Base-by-base conservation (phyloP, 139 green algal species). In the Yamagishiella unicocca region DNA sequence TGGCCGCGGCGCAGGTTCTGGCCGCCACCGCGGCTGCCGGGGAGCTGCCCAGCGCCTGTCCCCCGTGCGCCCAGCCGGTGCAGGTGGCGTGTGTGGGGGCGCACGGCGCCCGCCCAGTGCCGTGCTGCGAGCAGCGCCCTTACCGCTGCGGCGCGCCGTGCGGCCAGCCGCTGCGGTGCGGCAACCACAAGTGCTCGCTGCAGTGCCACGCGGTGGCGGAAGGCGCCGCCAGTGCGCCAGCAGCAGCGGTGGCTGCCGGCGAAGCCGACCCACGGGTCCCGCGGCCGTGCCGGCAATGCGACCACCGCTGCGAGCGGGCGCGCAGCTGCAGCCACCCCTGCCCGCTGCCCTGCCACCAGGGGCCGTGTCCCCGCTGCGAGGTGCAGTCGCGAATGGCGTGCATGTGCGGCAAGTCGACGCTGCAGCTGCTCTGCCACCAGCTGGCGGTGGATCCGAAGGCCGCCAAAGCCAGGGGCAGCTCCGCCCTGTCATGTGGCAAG, bases 311-410 rank as follows among this genome's bases (percentile, higher is more conserved):
- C 83, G 72, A 78, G 33, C 42, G 62, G 42, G n/a, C 66, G 19
- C 83, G 90, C 14, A 58, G 78, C 10, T 97, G 95, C 90, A 50
- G 19, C 31, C 95, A 97, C 87, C 12, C 89, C 46, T 97, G 95
- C 91, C 73, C 83, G 25, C 72, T 87, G 46, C 31, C 38, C 33
- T 97, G 95, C 87, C 94, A 97, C 87, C 70, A 83, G 8, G 89
- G 84, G 0, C 24, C 46, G 22, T 95, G 94, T 87, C 72, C 88
- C 8, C 64, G 87, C 4, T 95, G 90, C 73, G 43, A 82, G 2
- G 75, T 84, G 29, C 66, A 83, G 0, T 25, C 72, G 0, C 42
- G 46, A 7, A 2, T 38, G 24, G 67, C 90, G 17, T 97, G 95
- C 90, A 77, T 94, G 67, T 97, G 95, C 82, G 89, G 93, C 81